These are phyloP conservation scores for Gautieria morchelliformis DNA, from an alignment of 768 basidiomycete genomes.

Conservation along the genomic window DNA sequence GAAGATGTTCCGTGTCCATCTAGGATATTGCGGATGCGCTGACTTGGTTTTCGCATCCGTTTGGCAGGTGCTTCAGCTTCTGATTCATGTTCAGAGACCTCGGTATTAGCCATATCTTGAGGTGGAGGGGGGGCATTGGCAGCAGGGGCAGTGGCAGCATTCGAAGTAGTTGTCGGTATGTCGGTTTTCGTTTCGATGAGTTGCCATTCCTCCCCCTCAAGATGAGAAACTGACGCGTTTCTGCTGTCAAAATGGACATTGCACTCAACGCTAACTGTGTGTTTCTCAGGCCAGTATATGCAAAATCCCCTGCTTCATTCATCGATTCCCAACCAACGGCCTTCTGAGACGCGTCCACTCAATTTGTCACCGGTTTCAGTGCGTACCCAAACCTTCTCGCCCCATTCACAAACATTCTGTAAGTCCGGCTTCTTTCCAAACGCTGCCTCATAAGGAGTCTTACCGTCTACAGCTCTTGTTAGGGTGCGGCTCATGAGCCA, in stretches of 20 bases:
- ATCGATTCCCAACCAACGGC: conserved; percentile 9
- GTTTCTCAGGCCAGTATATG: conserved; percentile 14
- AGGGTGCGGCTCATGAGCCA: no score
- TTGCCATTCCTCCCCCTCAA: conserved; percentile 4
- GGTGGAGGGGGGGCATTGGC: no score
- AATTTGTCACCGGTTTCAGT: conserved; percentile 12
- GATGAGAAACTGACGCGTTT: background rate
- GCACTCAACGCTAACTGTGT: conserved; percentile 10
- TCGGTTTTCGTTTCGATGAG: background rate
- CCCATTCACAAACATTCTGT: no score
- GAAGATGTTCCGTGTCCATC: no score
- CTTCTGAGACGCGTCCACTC: conserved; percentile 10
- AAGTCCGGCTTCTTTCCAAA: no score
- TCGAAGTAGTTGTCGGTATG: no score
- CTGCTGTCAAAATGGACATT: background rate
- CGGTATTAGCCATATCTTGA: no score
- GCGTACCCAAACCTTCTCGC: no score
- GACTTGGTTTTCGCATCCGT: background rate
- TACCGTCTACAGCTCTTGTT: no score
- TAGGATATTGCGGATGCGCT: background rate
- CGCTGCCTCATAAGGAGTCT: no score
- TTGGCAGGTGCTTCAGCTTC: background rate
- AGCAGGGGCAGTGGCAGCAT: no score
- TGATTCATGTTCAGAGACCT: no score
- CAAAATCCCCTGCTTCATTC: background rate